Evolutionary conservation across 345 rosid species (phyloP).

Genomic region (Psidium friedrichsthalianum): DNA sequence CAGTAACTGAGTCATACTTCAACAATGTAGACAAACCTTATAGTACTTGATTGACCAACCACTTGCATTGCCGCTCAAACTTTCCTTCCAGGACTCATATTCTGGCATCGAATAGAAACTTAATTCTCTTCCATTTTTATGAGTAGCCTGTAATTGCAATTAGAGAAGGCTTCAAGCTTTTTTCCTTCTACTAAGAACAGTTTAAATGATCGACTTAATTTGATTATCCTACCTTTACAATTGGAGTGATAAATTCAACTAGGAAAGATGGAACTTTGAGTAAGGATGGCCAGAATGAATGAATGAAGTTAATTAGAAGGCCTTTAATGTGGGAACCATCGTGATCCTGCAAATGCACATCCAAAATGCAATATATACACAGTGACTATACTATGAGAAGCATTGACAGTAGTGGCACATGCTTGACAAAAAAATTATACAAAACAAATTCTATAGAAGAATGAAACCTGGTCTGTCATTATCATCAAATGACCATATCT

Average conservation of each 20-base stretch:
- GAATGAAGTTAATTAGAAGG: constrained; percentile 79
- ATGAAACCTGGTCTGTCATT: constrained; percentile 90
- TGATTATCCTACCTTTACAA: constrained; percentile 57
- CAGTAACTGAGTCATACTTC: background rate
- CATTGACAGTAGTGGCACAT: background rate
- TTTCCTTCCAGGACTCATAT: constrained; percentile 79
- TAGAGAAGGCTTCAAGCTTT: background rate
- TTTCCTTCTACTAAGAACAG: background rate
- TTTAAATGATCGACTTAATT: background rate
- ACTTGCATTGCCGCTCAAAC: constrained; percentile 47
- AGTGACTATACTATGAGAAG: background rate
- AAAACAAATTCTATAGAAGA: background rate
- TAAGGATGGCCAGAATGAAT: constrained; percentile 94
- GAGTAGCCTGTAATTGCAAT: constrained; percentile 44
- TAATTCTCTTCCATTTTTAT: constrained; percentile 27
- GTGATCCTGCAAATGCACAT: constrained; percentile 49
- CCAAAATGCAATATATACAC: background rate
- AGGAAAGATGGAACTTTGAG: constrained; percentile 77
- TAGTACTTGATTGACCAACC: constrained; percentile 91
- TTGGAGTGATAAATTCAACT: constrained; percentile 92
- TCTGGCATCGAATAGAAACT: constrained; percentile 91
- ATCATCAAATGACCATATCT: constrained; percentile 99
- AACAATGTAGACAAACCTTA: constrained; percentile 44
- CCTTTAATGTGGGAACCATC: constrained; percentile 99
- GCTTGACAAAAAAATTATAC: background rate